A percentile compares a stretch with the other conserved stretches of the same genome.
Conservation (phyloP, 106 monocot species). For the Amphibolis antarctica region DNA sequence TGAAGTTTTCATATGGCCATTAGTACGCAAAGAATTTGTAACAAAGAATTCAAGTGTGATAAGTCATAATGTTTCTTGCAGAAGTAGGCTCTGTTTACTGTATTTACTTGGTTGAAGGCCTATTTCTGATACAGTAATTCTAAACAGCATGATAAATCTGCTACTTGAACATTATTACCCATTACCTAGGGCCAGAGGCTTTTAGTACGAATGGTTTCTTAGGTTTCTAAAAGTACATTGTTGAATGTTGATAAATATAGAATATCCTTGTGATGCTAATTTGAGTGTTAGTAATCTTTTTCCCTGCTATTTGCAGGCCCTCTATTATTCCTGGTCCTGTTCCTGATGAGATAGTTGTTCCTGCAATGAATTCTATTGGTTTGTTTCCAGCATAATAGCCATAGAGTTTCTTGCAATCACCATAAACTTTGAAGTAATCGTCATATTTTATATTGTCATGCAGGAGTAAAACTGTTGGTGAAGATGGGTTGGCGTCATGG, state of each 20-base stretch:
- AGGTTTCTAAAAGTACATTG: neutral
- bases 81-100: too few species aligned
- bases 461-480: constrained; percentile 68
- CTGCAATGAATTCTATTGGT: constrained; percentile 85
- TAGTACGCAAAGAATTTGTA: too few species aligned
- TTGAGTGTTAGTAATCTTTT: neutral
- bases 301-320: constrained; percentile 35
- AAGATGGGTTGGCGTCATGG: constrained; percentile 99
- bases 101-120: too few species aligned
- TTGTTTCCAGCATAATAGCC: constrained; percentile 2
- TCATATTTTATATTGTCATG: neutral
- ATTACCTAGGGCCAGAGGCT: too few species aligned
- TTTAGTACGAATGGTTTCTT: too few species aligned
- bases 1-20: too few species aligned
- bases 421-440: neutral
- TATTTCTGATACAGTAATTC: too few species aligned
- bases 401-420: neutral
- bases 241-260: neutral
- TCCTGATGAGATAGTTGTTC: constrained; percentile 84
- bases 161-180: too few species aligned
- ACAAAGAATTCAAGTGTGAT: too few species aligned
- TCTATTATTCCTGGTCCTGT: constrained; percentile 92
- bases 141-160: too few species aligned
- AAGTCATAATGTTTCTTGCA: too few species aligned
- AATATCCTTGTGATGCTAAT: neutral